Evolutionary conservation across 176 grass and related monocot species (phyloP).

Genomic region (Otatea glauca): DNA sequence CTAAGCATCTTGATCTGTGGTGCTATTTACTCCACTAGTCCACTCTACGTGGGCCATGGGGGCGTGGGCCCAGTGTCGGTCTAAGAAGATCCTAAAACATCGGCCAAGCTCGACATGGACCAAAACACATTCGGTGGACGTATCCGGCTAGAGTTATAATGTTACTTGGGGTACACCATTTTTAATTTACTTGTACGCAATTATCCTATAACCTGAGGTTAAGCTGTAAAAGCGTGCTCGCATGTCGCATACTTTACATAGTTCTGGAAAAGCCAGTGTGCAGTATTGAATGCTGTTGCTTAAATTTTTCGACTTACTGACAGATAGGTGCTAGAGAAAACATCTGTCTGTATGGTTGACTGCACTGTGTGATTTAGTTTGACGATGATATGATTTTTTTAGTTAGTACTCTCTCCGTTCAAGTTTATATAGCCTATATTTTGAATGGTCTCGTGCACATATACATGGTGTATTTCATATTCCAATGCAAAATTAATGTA

Average conservation of each 20-base stretch:
- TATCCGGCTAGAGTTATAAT: neutral
- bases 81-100: neutral
- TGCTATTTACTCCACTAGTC: neutral
- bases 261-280: neutral
- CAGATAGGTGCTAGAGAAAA: neutral
- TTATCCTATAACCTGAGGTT: neutral
- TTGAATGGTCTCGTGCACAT: too few species aligned
- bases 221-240: neutral
- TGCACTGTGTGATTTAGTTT: neutral
- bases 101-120: neutral
- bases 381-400: too few species aligned
- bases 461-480: too few species aligned
- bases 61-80: neutral
- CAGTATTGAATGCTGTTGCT: neutral
- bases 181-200: neutral
- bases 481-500: too few species aligned
- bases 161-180: neutral
- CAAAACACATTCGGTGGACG: neutral
- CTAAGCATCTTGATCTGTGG: neutral
- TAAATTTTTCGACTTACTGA: neutral
- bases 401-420: too few species aligned
- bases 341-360: neutral
- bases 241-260: neutral
- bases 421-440: too few species aligned
- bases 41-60: neutral